Evolutionary conservation across 1,284 basidiomycete genomes (phyloP), one percentile per base, ranked within the genome.

Genomic region (Grifola frondosa): DNA sequence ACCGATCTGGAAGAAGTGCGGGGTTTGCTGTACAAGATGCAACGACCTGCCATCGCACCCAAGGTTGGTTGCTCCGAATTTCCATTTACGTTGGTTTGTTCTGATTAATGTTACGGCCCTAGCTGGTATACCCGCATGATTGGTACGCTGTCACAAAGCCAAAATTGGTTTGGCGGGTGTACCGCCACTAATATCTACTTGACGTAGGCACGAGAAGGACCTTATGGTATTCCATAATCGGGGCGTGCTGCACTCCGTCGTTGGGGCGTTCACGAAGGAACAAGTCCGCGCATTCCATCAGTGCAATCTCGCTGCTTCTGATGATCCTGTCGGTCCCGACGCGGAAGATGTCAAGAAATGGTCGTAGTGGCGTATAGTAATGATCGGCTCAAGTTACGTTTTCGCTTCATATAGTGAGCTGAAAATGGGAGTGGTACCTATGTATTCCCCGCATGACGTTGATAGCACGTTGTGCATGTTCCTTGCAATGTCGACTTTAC

Each of bases 1-100:
- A 84, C 67, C 3, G 80, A 91, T 58, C 68, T 92, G 24, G 74
- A 77, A 52, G 69, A 81, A 46, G 87, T 88, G 3, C 72, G 90
- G n/a, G 80, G 77, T 8, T 56, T 89, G 11, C 58, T 92, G 25
- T 91, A 91, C 67, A 74, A 73, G 61, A 83, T 92, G 72, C 88
- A 93, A 62, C 67, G 89, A 9, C 89, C 89, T 1, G 88, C 80
- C 6, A 92, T 93, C 49, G 78, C 82, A 1, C 88, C 88, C 3
- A 63, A 65, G 20, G 78, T 79, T 49, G 53, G 74, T 60, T 12
- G 35, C 33, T n/a, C n/a, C n/a, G n/a, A n/a, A n/a, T n/a, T n/a
- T n/a, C n/a, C n/a, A n/a, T n/a, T n/a, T n/a, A n/a, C n/a, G n/a
- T n/a, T n/a, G n/a, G 20, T 13, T 22, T 9, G 16, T 9, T 24